Base-by-base conservation (phyloP, 2,329 filamentous ascomycete genomes). In the Ophiostoma triangulosporum region DNA sequence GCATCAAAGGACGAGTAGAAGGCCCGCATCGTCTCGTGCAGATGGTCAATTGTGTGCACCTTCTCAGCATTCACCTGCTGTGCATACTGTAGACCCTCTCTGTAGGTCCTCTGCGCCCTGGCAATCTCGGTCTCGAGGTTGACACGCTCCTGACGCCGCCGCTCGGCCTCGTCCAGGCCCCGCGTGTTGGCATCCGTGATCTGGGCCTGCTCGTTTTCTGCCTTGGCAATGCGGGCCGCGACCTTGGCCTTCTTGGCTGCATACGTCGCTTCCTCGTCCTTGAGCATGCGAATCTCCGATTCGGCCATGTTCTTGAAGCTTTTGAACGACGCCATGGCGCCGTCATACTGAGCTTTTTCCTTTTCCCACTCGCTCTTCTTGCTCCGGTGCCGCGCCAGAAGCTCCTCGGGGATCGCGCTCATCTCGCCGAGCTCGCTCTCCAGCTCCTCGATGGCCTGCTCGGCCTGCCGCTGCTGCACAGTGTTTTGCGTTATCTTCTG, bases 401-500 rank as follows among this genome's bases (percentile, higher is more conserved):
- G 75, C 17, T 81, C 78, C 26, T 77, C 73, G 1, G 85, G 84
- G 49, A 85, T 72, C 15, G 73, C 73, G 55, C 82, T 81, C 50
- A 85, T 71, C 27, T 76, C 74, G 61, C 80, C 81, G n/a, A 86
- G 75, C 56, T 88, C 81, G 26, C 72, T 71, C 52, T 78, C 76
- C 1, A 68, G 56, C 6, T 62, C 58, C 5, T 53, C 50, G 9
- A 64, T 57, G 12, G 64, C 62, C 36, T 68, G 64, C 54, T 68
- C 66, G 2, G 76, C 75, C 62, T 80, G 84, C 54, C 80, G 80
- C 66, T 85, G 84, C 64, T 86, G 84, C 54, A 84, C 84, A 54
- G 78, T 81, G 63, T 87, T 83, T 65, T 90, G 86, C 57, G 82
- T 77, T 46, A 86, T 79, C 65, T 88, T 86, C 64, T 88, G 83